A percentile compares a stretch with the other conserved stretches of the same genome.
phyloP scores from a whole-genome alignment of 257 asterid genomes.

The Jacaranda copaia region DNA sequence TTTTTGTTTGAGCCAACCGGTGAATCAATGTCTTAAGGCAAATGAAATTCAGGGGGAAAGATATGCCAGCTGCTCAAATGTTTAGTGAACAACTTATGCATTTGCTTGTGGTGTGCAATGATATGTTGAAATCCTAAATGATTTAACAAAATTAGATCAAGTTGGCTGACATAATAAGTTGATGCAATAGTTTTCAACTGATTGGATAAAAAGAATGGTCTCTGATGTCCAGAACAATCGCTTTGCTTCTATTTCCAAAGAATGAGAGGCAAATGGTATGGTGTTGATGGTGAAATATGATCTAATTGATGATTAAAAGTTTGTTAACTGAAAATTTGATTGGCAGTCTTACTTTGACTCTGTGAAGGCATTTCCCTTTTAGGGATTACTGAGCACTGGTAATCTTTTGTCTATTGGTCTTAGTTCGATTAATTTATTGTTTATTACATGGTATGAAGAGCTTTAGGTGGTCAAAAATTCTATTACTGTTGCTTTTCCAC shows the following conservation, averaged over 20 bases:
- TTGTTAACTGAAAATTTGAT: background rate
- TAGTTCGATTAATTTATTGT: background rate
- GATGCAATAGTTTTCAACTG: conserved; percentile 17
- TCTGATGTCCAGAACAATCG: background rate
- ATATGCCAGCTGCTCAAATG: background rate
- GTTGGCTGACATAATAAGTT: conserved; percentile 21
- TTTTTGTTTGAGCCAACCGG: background rate
- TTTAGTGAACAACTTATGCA: conserved; percentile 12
- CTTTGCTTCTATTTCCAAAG: background rate
- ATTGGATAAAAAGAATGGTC: background rate
- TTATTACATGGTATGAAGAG: background rate
- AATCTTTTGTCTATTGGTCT: background rate
- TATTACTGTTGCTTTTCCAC: background rate
- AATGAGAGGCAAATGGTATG: background rate
- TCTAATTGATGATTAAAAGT: background rate
- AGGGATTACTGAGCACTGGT: background rate
- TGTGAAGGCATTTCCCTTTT: background rate
- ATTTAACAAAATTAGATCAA: background rate
- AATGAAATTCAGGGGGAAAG: background rate
- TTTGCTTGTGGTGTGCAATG: conserved; percentile 7
- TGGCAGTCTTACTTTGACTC: background rate
- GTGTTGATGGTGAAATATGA: conserved; percentile 9
- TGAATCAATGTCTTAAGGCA: conserved; percentile 1
- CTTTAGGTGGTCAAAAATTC: background rate
- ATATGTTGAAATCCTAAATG: conserved; percentile 23